Evolutionary conservation across 192 early-diverging fungal species (phyloP).

Genomic region (Phlyctochytrium arcticum): DNA sequence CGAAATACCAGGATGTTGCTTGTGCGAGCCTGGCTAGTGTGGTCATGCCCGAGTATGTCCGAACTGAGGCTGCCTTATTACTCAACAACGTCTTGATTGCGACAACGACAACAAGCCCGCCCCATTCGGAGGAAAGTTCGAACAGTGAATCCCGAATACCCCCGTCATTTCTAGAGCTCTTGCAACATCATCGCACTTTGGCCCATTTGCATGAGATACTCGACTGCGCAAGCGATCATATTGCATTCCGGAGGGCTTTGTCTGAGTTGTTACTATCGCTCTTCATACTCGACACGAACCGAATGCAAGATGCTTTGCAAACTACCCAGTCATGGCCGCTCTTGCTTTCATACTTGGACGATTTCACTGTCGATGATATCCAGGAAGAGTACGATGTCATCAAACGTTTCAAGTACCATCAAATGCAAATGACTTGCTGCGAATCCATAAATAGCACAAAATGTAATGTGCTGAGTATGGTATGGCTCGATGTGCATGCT

Average conservation of each 20-base stretch:
- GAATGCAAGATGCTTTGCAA: constrained; percentile 9
- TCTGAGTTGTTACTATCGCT: constrained; percentile 32
- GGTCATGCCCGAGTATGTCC: no score
- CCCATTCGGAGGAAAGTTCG: neutral
- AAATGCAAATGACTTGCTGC: neutral
- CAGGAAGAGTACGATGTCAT: neutral
- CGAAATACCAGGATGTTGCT: no score
- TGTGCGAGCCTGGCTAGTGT: no score
- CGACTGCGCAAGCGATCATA: neutral
- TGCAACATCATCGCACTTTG: no score
- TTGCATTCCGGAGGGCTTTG: constrained; percentile 29
- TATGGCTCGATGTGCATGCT: neutral
- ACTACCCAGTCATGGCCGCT: constrained; percentile 6
- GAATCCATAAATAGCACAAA: neutral
- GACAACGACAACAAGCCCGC: no score
- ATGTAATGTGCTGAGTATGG: constrained; percentile 5
- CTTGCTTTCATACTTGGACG: constrained; percentile 12
- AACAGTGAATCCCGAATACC: neutral
- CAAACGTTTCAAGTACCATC: constrained; percentile 12
- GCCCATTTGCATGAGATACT: constrained; percentile 22
- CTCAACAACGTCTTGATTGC: no score
- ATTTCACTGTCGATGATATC: neutral
- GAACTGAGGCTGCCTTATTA: no score
- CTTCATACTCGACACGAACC: constrained; percentile 20
- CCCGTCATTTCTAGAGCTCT: no score